These are phyloP conservation scores for Rachicladosporium sp. DNA, from an alignment of 2,329 filamentous ascomycete species.

Conservation along the genomic window DNA sequence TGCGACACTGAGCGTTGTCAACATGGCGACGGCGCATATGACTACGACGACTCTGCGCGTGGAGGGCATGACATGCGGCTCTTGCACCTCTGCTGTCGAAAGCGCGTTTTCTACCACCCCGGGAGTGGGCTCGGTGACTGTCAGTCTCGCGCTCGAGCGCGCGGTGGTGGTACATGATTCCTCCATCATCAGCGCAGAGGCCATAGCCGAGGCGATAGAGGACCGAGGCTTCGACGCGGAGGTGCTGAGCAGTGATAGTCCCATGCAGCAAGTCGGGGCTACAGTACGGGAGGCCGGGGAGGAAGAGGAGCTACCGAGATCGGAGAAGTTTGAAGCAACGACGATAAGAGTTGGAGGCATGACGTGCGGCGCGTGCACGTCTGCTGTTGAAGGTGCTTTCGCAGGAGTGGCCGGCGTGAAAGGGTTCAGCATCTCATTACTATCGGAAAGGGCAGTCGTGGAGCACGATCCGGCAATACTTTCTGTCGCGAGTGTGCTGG, in stretches of 20 bases:
- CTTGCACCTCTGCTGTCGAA: constrained; percentile 89
- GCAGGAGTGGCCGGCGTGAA: constrained; percentile 68
- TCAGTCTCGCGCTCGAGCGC: constrained; percentile 90
- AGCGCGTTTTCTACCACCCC: constrained; percentile 69
- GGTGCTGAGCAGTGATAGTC: constrained; percentile 21
- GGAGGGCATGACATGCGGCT: constrained; percentile 77
- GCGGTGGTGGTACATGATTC: constrained; percentile 91
- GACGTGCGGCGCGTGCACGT: constrained; percentile 84
- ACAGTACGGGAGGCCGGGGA: constrained; percentile 8
- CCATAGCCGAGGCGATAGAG: constrained; percentile 75
- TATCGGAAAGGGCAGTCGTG: constrained; percentile 91
- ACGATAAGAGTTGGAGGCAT: constrained; percentile 82
- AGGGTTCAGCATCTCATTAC: constrained; percentile 79
- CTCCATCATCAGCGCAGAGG: constrained; percentile 56
- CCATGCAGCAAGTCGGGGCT: constrained; percentile 5
- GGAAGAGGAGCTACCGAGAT: constrained; percentile 6
- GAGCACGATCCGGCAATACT: constrained; percentile 72
- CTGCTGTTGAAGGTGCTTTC: constrained; percentile 87
- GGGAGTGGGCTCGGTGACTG: constrained; percentile 75
- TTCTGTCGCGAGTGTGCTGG: constrained; percentile 61
- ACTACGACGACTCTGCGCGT: constrained; percentile 86
- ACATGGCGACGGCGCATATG: constrained; percentile 38
- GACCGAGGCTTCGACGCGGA: constrained; percentile 85
- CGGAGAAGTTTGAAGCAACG: constrained; percentile 44
- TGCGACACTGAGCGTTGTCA: neutral